These are phyloP conservation scores for Candida verbasci DNA, from an alignment of 805 yeast genomes.

Conservation along the genomic window DNA sequence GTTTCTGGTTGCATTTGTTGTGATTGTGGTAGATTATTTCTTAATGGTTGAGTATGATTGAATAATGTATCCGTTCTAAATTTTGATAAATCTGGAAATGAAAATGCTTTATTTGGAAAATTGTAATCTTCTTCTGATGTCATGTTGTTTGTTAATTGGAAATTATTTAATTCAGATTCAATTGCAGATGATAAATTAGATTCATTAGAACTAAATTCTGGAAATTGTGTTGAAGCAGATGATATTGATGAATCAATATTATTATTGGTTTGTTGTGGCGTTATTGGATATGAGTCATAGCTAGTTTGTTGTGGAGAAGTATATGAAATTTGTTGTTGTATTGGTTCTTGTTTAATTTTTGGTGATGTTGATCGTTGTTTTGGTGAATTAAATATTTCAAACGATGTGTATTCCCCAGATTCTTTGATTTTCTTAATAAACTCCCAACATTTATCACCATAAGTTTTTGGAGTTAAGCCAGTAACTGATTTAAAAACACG, in stretches of 20 bases:
- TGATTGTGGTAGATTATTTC: neutral
- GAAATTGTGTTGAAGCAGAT: neutral
- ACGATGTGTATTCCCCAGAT: constrained; percentile 13
- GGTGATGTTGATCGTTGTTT: neutral
- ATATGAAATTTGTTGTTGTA: neutral
- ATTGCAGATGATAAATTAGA: neutral
- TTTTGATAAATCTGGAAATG: constrained; percentile 7
- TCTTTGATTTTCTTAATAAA: constrained; percentile 38
- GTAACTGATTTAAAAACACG: constrained; percentile 83
- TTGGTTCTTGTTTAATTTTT: neutral
- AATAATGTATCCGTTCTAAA: constrained; percentile 6
- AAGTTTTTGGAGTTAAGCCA: constrained; percentile 82
- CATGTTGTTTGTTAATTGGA: neutral
- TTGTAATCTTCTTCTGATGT: neutral
- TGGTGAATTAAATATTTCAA: constrained; percentile 7
- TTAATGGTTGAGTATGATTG: constrained; percentile 5
- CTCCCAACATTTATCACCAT: constrained; percentile 79
- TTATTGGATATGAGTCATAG: neutral
- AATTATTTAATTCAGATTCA: neutral
- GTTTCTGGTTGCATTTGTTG: neutral
- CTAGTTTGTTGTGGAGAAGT: neutral
- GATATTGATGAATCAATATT: neutral
- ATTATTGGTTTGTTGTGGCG: neutral
- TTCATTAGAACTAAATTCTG: neutral
- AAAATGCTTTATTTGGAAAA: constrained; percentile 5